Evolutionary conservation across 169 alveolate species (phyloP), one percentile per base, ranked within the genome.

Genomic region (Plasmodium reichenowi): DNA sequence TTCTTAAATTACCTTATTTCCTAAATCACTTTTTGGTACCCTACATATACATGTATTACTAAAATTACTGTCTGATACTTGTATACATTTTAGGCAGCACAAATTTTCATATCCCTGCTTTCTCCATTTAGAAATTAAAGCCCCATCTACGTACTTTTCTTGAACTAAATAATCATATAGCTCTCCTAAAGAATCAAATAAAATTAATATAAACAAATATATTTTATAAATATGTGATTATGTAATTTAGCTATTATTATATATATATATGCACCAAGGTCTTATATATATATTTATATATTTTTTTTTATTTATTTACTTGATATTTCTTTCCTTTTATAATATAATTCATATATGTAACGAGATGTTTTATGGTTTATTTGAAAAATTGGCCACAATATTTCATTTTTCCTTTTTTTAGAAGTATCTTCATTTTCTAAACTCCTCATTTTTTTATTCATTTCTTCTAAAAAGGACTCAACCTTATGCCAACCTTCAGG

Each of bases 21-120:
- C 99, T 71, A 98, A 93, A 72, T 96, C 94, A 38, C 97, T 97
- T 89, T 97, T 98, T 17, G 99, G 99, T 0, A 98, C 99, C 70
- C 99, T 96, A 75, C 99, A 99, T 45, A 98, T 97, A 89, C 99
- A 99, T 47, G 99, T 95, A 50, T 99, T 97, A 47, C 99, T 98
- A 88, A 96, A 98, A 92, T 97, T 97, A 74, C 97, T 97, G 88
- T 96, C 98, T 45, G 97, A 86, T 48, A 97, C 93, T 90, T 98
- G 97, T 32, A 98, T 97, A 87, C 99, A 98, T 58, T 96, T 93
- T 32, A 94, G 63, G 91, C 99, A 99, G 92, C 99, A 99, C 66
- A 99, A 96, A 85, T 96, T 96, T 80, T 98, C 99, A 94, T 95
- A 99, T 7, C 99, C 99, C 74, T 95, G 97, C 93, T 99, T 99